Conservation (phyloP, 129 eudicot genomes). For the Centaurea solstitialis region DNA sequence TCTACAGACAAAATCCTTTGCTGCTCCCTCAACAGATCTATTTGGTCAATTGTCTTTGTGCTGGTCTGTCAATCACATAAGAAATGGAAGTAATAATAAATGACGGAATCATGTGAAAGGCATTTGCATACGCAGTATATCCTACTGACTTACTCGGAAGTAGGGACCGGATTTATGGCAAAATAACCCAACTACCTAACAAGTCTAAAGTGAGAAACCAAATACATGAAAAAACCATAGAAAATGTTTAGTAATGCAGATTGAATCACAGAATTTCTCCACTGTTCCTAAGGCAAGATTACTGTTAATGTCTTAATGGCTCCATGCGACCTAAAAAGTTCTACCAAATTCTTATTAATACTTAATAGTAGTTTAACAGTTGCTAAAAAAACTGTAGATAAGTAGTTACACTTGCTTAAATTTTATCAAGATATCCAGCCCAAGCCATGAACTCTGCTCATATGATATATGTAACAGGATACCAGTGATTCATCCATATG, state of each 20-base stretch:
- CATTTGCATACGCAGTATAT: neutral
- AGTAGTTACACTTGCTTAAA: neutral
- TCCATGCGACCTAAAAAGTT: neutral
- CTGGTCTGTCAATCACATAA: slow-evolving; percentile 46
- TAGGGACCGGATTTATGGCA: neutral
- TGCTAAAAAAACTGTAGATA: neutral
- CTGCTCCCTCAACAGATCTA: slow-evolving; percentile 76
- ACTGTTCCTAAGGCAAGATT: neutral
- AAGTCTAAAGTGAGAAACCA: neutral
- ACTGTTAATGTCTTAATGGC: neutral
- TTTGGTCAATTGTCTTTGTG: slow-evolving; percentile 55
- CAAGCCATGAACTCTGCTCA: neutral
- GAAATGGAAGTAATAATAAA: slow-evolving; percentile 5
- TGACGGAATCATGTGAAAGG: neutral
- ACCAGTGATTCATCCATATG: neutral
- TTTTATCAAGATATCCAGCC: neutral
- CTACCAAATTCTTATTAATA: neutral
- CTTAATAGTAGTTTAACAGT: neutral
- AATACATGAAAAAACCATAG: too few relatives aligned
- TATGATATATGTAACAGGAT: neutral
- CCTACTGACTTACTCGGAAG: neutral
- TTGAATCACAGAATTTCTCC: neutral
- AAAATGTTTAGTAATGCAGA: neutral
- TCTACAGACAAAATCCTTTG: slow-evolving; percentile 77
- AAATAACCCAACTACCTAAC: neutral